Evolutionary conservation across 495 filamentous ascomycete genomes (phyloP).

Genomic region (Lepidopterella palustris): DNA sequence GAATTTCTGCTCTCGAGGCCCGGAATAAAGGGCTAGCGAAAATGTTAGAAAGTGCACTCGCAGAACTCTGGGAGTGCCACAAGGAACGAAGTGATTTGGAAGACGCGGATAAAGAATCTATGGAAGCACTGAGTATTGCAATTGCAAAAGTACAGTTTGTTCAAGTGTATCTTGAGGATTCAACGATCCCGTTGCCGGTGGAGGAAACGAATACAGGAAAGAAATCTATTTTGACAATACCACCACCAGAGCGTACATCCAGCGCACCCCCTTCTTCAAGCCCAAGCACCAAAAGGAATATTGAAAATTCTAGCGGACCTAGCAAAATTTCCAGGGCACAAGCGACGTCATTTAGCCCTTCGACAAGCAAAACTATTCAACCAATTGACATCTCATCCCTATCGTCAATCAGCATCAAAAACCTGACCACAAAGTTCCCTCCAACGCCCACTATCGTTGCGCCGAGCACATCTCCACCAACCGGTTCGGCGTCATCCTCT

Average conservation of each 20-base stretch:
- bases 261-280: slow-evolving; percentile 12
- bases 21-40: slow-evolving; percentile 67
- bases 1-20: slow-evolving; percentile 50
- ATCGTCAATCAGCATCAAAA: neutral
- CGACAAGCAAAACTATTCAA: neutral
- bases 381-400: neutral
- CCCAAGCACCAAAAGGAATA: neutral
- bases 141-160: slow-evolving; percentile 72
- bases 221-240: neutral
- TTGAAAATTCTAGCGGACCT: no score
- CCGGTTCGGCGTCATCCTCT: slow-evolving; percentile 5
- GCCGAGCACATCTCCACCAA: neutral
- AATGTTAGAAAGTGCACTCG: slow-evolving; percentile 64
- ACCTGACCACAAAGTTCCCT: neutral
- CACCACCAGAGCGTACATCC: slow-evolving; percentile 12
- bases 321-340: neutral
- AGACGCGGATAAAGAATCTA: slow-evolving; percentile 20
- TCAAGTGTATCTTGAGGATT: slow-evolving; percentile 67
- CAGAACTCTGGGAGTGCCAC: slow-evolving; percentile 54
- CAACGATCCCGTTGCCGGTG: slow-evolving; percentile 47
- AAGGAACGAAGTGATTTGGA: slow-evolving; percentile 29
- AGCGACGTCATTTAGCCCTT: neutral
- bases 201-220: slow-evolving; percentile 8
- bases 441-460: slow-evolving; percentile 1
- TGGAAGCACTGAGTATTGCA: slow-evolving; percentile 53